Evolutionary conservation across 2,329 filamentous ascomycete genomes (phyloP).

Genomic region (Pezicula rhizophila): DNA sequence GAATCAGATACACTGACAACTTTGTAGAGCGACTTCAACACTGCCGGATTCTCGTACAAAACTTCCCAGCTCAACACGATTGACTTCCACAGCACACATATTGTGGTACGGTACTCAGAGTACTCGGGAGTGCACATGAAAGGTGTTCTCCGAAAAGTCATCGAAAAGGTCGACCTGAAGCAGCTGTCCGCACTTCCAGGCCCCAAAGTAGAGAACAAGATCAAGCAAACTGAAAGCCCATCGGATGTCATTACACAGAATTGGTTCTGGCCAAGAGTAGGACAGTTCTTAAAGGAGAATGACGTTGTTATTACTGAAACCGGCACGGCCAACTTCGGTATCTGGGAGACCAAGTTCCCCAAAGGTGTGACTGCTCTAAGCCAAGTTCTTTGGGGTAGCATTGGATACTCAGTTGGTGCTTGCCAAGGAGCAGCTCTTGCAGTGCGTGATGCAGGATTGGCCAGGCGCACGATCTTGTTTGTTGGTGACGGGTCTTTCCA

Average conservation of each 20-base stretch:
- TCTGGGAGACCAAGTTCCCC: conserved; percentile 80
- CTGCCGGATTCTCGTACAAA: conserved; percentile 74
- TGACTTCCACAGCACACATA: conserved; percentile 70
- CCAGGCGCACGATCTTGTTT: conserved; percentile 70
- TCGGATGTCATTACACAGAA: conserved; percentile 54
- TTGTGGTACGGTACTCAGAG: conserved; percentile 69
- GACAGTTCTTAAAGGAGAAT: conserved; percentile 62
- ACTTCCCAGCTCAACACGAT: conserved; percentile 73
- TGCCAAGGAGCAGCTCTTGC: conserved; percentile 68
- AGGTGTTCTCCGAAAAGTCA: conserved; percentile 67
- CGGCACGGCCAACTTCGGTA: conserved; percentile 81
- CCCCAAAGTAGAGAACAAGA: conserved; percentile 48
- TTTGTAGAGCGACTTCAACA: conserved; percentile 69
- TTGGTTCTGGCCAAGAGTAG: conserved; percentile 73
- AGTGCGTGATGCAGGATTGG: conserved; percentile 54
- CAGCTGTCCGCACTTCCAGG: conserved; percentile 50
- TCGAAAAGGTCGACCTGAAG: conserved; percentile 49
- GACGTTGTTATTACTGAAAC: conserved; percentile 85
- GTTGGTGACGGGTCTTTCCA: conserved; percentile 88
- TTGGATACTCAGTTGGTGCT: conserved; percentile 59
- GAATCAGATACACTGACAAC: conserved; percentile 17
- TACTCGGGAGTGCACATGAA: conserved; percentile 75
- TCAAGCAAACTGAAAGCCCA: conserved; percentile 34
- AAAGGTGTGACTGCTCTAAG: conserved; percentile 70
- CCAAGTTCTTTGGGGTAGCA: conserved; percentile 68